Evolutionary conservation across 2,329 filamentous ascomycete species (phyloP), one percentile per base, ranked within the genome.

Genomic region (Neocatenulostroma microsporum): DNA sequence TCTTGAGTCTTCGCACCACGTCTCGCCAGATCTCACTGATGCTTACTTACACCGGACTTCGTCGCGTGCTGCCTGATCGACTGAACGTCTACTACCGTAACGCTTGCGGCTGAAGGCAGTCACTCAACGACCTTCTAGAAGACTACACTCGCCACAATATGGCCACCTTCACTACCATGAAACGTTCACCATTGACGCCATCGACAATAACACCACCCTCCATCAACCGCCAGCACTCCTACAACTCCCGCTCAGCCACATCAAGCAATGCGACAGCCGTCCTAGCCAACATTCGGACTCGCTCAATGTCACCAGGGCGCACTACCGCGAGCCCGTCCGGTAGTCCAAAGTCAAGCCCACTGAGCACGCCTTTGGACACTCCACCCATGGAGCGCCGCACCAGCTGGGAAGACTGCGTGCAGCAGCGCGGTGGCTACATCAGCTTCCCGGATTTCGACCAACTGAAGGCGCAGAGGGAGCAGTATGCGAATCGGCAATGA

Each of bases 401-500:
- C 30, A 54, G 49, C 37, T 57, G 54, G 53, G 52, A 57, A 34
- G 52, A 55, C 35, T 56, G 51, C 42, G 48, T 43, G 42, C 40
- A 45, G 18, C 49, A 53, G 40, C 46, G 52, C 17, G 51, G 52
- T 20, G 54, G 55, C 34, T 59, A 59, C 40, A 51, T 56, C 40
- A 49, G 44, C 13, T 59, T 59, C 30, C 53, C 53, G 13, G 54
- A 57, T 34, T 57, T 56, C 33, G 54, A 57, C 37, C 40, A 46
- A 32, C 32, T 49, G 21, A 33, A 23, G 23, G 32, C 36, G 17
- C 31, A 45, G 32, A 8, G 9, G 13, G 23, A 34, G 37, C 15
- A 23, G 31, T 42, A 25, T 42, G 36, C 24, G 7, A 20, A 34
- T 31, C 21, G 39, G 12, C 39, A 38, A 21, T 42, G 39, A 42